Evolutionary conservation across 2,329 filamentous ascomycete species (phyloP), one percentile per base, ranked within the genome.

Genomic region (Pseudogymnoascus sp.): DNA sequence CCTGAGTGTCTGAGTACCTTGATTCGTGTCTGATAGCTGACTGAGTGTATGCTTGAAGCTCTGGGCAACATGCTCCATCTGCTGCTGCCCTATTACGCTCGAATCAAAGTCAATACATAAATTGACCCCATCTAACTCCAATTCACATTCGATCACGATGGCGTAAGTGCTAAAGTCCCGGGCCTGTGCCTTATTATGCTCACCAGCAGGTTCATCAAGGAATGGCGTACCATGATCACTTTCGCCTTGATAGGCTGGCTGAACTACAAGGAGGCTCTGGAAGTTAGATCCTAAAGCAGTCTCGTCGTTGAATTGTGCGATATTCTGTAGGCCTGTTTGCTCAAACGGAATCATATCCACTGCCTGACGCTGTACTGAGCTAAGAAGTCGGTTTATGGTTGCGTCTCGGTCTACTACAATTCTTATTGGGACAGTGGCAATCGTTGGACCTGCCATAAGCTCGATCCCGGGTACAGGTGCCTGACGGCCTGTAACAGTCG

Each of bases 281-380:
- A 71, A 69, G 13, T 67, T 61, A 14, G 65, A 70, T 7, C 65
- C 66, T 31, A 62, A 56, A 1, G 60, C 59, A 10, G 64, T 62
- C 31, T 67, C 66, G 10, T 16, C 19, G 8, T 65, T 63, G 19
- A 70, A 40, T 16, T 35, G 33, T 16, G 65, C 63, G 13, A 71
- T 71, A n/a, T 62, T 64, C 37, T 67, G 64, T 14, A 70, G 26
- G 3, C 69, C 69, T 14, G 77, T 71, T 65, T 85, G 81, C 65
- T 84, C 77, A 67, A 82, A 77, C 1, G 79, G 79, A 19, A 83
- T 81, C 66, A 81, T 78, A 6, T 78, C 72, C 0, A 79, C 74
- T 1, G 76, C 77, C 50, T 77, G 73, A 16, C 59, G 24, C 44
- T 64, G 63, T n/a, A 64, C 42, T 4, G 16, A 24, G 13, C 13